These are phyloP conservation scores for Vitis cinerea DNA, from an alignment of 164 flowering plant genomes.

Conservation along the genomic window DNA sequence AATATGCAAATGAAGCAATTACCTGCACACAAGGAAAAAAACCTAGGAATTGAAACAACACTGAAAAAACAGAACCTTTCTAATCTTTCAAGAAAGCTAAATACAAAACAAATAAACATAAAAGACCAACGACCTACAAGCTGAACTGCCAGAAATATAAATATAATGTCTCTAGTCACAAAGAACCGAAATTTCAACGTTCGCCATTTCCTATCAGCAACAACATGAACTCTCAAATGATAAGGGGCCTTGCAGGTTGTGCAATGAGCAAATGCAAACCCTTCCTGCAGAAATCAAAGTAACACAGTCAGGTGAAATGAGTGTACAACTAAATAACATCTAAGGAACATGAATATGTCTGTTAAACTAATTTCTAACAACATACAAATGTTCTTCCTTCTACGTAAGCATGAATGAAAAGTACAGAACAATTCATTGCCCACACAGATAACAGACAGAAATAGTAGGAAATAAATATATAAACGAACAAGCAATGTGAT, in stretches of 20 bases:
- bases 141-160: constrained; percentile 88
- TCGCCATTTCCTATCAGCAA: constrained; percentile 94
- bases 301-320: not conserved
- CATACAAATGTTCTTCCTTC: too few relatives aligned
- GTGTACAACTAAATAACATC: not conserved
- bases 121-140: constrained; percentile 56
- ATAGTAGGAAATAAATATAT: not conserved
- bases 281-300: constrained; percentile 72
- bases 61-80: not conserved
- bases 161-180: constrained; percentile 90
- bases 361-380: too few relatives aligned
- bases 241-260: constrained; percentile 98
- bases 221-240: constrained; percentile 83
- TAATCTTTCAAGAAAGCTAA: not conserved
- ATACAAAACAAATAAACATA: not conserved
- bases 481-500: not conserved
- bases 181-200: constrained; percentile 97
- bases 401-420: too few relatives aligned
- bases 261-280: constrained; percentile 99
- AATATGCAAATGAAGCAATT: constrained; percentile 71
- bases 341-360: not conserved
- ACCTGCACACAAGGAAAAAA: constrained; percentile 47
- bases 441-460: not conserved
- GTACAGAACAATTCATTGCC: not conserved
- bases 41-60: not conserved